Conservation (phyloP, 2,329 filamentous ascomycete species). For the Xylaria sp. region DNA sequence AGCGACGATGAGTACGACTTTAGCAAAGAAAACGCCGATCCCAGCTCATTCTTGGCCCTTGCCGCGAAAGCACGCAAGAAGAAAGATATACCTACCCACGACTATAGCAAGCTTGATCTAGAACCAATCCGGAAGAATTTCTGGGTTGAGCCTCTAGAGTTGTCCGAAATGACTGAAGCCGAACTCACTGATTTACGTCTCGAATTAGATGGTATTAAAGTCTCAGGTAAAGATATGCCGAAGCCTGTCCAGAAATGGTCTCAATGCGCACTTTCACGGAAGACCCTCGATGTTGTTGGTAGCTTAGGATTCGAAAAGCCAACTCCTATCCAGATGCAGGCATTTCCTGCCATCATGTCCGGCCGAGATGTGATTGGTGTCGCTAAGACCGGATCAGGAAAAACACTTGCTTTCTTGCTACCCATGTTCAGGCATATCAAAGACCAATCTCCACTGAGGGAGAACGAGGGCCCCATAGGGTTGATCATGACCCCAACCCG, state of each 20-base stretch:
- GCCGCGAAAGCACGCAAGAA: constrained; percentile 75
- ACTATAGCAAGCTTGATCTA: constrained; percentile 87
- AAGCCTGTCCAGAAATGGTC: constrained; percentile 97
- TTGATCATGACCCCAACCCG: constrained; percentile 93
- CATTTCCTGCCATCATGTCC: constrained; percentile 93
- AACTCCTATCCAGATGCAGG: constrained; percentile 94
- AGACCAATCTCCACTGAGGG: constrained; percentile 82
- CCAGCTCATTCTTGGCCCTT: constrained; percentile 58
- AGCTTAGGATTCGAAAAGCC: constrained; percentile 84
- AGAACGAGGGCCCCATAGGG: constrained; percentile 84
- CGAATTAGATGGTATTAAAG: constrained; percentile 94
- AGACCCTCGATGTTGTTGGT: constrained; percentile 84
- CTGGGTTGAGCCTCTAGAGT: constrained; percentile 87
- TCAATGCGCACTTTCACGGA: constrained; percentile 87
- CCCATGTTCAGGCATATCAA: constrained; percentile 99
- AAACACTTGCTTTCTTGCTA: constrained; percentile 92
- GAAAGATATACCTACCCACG: constrained; percentile 87
- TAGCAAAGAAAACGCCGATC: constrained; percentile 53
- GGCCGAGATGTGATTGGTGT: constrained; percentile 95
- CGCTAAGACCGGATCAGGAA: constrained; percentile 96
- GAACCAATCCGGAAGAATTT: constrained; percentile 91
- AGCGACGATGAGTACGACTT: constrained; percentile 78
- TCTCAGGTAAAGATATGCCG: constrained; percentile 84
- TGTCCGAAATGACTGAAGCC: constrained; percentile 81
- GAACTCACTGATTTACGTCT: constrained; percentile 81